Evolutionary conservation across 2,329 filamentous ascomycete genomes (phyloP), one percentile per base, ranked within the genome.

Genomic region (Sphaerulina vaccinii): DNA sequence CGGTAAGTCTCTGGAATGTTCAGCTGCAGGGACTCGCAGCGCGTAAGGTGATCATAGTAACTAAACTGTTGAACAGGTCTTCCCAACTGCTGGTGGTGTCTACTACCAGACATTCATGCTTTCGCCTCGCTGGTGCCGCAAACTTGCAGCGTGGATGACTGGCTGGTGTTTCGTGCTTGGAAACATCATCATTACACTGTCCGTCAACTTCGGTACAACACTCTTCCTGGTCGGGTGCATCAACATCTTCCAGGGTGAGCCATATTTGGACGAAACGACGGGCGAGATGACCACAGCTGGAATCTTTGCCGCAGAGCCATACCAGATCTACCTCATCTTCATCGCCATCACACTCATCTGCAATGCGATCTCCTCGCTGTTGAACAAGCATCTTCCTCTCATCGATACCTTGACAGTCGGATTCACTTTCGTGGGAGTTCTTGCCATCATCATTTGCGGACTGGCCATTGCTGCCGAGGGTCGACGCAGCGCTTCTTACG

Each of bases 51-150:
- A 16, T 11, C 11, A 6, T 35, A 11, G 13, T 13, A 13, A 41
- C 57, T 60, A 50, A 59, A 45, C 46, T n/a, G n/a, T 27, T 22
- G 8, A 23, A 5, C 48, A 61, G 58, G 59, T 62, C 29, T 63
- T 60, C 46, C 86, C 86, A 15, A 87, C 57, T 13, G 59, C 61
- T 24, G 86, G 86, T 63, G 86, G 86, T 67, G 86, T 89, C 48
- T 90, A 90, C 73, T 89, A 88, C 68, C 86, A 88, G 72, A 84
- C 85, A 5, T 89, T 86, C 65, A 88, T 88, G 82, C 79, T 90
- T 11, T 79, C 86, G 0, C 77, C 84, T 15, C 68, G 77, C 21
- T 70, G 68, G 13, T 85, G 80, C 72, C 82, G 85, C 47, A 80
- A 78, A 36, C 71, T 86, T 13, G 76, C 84, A 13, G 83, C 83